These are phyloP conservation scores for Axilococcus clingmanii DNA, from an alignment of 139 green algal genomes.

Conservation along the genomic window DNA sequence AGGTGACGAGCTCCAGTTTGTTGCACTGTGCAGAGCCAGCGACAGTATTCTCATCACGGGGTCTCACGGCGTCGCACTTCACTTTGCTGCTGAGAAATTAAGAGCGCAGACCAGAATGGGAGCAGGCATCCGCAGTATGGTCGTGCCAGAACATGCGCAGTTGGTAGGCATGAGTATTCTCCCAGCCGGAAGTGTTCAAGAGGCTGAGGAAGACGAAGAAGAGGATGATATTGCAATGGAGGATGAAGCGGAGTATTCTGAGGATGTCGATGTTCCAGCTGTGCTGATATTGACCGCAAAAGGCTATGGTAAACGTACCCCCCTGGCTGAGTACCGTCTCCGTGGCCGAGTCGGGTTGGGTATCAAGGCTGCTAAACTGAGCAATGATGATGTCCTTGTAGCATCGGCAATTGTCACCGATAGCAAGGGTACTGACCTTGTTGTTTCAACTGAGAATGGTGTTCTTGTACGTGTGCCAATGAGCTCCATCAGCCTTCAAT, in stretches of 20 bases:
- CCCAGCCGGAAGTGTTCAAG: slow-evolving; percentile 1
- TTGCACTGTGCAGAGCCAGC: slow-evolving; percentile 23
- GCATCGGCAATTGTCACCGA: slow-evolving; percentile 24
- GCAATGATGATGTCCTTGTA: slow-evolving; percentile 25
- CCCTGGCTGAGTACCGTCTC: slow-evolving; percentile 23
- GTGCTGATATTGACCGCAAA: slow-evolving; percentile 31
- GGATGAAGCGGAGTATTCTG: slow-evolving; percentile 4
- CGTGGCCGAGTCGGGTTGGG: slow-evolving; percentile 18
- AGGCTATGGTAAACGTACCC: slow-evolving; percentile 27
- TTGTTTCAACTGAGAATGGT: slow-evolving; percentile 40
- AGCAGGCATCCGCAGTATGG: slow-evolving; percentile 32
- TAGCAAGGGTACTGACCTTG: slow-evolving; percentile 13
- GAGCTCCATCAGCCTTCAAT: too few species aligned
- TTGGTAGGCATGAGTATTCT: slow-evolving; percentile 49
- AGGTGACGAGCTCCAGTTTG: slow-evolving; percentile 42
- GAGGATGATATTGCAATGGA: slow-evolving; percentile 1
- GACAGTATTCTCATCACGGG: slow-evolving; percentile 41
- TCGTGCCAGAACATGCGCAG: slow-evolving; percentile 10
- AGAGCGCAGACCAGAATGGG: neutral
- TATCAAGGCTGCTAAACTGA: slow-evolving; percentile 13
- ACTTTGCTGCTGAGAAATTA: slow-evolving; percentile 20
- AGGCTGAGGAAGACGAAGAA: neutral
- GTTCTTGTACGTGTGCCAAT: slow-evolving; percentile 31
- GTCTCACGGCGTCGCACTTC: slow-evolving; percentile 29
- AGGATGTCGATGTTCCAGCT: slow-evolving; percentile 28